Evolutionary conservation across 345 rosid species (phyloP), one percentile per base, ranked within the genome.

Genomic region (Bretschneidera sinensis): DNA sequence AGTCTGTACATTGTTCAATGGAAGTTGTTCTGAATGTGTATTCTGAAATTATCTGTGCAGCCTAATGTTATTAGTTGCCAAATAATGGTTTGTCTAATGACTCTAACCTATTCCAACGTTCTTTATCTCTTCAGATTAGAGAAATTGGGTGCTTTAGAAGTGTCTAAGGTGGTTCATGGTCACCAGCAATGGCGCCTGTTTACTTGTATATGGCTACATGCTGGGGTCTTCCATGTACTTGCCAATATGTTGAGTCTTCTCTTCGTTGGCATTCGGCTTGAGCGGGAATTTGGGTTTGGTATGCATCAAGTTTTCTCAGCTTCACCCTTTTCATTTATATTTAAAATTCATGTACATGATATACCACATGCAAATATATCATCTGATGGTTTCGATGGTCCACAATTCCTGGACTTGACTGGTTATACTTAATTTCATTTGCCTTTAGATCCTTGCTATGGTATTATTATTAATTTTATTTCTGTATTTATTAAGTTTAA

Each of bases 231-330:
- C 62, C 99, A 95, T 65, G 48, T 95, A 19, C 87, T 91, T 63
- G 87, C 96, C 57, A 95, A 95, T 68, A 91, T 95, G 97, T 62
- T 91, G 74, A 88, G 99, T 64, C 88, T 95, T 65, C 35, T 85
- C 69, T 86, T 88, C 72, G 88, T 95, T 22, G 99, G 99, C 43
- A 82, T 95, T 63, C 89, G 94, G 6, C 95, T 95, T 48, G 97
- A 95, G 66, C 96, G 86, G 74, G 96, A 91, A 72, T 95, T 91
- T 67, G 99, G 99, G 21, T 95, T 91, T 47, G 83, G 99, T 95
- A 83, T 53, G 62, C 34, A 54, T 57, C 48, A 43, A 48, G 13
- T 18, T 18, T 34, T 21, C 48, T 24, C 22, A 11, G 4, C 21
- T 48, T 20, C 10, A 6, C 52, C 2, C 10, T 13, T 39, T 7